Evolutionary conservation across 108 stramenopile species (phyloP), one percentile per base, ranked within the genome.

Genomic region (Fragilariopsis cylindrus): DNA sequence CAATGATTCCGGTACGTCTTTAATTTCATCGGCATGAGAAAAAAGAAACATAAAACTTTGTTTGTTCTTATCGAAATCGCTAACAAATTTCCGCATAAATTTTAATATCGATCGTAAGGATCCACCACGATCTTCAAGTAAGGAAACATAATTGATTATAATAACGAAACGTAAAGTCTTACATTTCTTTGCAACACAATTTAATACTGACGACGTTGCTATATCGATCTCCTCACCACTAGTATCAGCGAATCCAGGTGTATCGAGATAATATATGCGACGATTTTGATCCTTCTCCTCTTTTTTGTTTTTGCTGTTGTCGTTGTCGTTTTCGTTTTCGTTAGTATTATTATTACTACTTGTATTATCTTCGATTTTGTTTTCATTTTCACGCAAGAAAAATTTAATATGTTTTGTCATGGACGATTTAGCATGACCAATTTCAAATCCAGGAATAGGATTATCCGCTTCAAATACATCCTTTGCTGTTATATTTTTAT

Each of bases 241-340:
- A 7, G 87, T 88, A 57, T 88, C 87, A 73, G 85, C 83, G 21
- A 82, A 81, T 2, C 87, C 87, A 30, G 87, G 87, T 9, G 83
- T 66, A 63, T 88, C 87, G 19, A 88, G 54, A 60, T 84, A 88
- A 1, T 84, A 77, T 19, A 66, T 54, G 4, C 19, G 4, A 21
- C 21, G 21, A 21, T 21, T 21, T 21, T 21, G 21, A 21, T 21
- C 21, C 21, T 21, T 21, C 21, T 21, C 21, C 21, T 21, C 21
- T 21, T 21, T 21, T 21, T 21, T 21, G 21, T 21, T 1, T 21
- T 1, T 21, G 21, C 21, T 21, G 21, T 21, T 21, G 3, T 58
- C 57, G 41, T 21, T n/a, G 4, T 58, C 19, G 57, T 9, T 19
- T 6, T 58, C 19, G 57, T 9, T 19, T 6, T 40, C 50, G 15